Percentiles rank a stretch among this genome's conserved stretches.
Evolutionary conservation across 2,329 filamentous ascomycete species (phyloP).

Genomic region (Tolypocladium album): DNA sequence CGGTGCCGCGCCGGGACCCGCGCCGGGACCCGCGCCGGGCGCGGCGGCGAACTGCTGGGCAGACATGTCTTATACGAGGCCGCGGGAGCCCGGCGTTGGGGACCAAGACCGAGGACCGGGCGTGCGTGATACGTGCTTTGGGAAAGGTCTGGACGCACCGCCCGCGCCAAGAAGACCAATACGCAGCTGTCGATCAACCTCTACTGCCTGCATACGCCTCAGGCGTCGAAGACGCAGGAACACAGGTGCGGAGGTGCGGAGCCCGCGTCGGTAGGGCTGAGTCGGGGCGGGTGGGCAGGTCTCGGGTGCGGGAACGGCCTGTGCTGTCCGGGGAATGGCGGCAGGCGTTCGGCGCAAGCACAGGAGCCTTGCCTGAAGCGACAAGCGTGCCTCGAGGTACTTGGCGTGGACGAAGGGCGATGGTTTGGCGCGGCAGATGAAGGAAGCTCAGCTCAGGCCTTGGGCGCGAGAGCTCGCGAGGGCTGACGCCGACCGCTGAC

Average conservation of each 20-base stretch:
- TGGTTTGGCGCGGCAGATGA: neutral
- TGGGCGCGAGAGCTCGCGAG: neutral
- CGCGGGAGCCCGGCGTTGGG: neutral
- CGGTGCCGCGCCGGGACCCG: constrained; percentile 9
- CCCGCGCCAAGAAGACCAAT: neutral
- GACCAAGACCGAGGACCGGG: neutral
- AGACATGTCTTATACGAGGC: constrained; percentile 3
- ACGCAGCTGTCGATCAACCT: neutral
- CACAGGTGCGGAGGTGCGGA: neutral
- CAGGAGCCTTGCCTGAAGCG: neutral
- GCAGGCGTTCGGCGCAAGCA: neutral
- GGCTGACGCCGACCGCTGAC: neutral
- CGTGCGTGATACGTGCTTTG: neutral
- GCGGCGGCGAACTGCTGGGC: neutral
- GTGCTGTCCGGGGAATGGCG: neutral
- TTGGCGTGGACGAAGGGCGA: neutral
- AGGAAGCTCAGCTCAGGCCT: neutral
- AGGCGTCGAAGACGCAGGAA: neutral
- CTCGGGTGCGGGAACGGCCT: neutral
- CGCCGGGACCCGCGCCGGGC: constrained; percentile 3
- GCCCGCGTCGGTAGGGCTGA: neutral
- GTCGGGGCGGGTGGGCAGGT: neutral
- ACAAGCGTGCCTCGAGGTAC: neutral
- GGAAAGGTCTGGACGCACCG: neutral
- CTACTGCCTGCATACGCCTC: neutral